Evolutionary conservation across 306 rosid genomes (phyloP).

Genomic region (Acacia melanoxylon): DNA sequence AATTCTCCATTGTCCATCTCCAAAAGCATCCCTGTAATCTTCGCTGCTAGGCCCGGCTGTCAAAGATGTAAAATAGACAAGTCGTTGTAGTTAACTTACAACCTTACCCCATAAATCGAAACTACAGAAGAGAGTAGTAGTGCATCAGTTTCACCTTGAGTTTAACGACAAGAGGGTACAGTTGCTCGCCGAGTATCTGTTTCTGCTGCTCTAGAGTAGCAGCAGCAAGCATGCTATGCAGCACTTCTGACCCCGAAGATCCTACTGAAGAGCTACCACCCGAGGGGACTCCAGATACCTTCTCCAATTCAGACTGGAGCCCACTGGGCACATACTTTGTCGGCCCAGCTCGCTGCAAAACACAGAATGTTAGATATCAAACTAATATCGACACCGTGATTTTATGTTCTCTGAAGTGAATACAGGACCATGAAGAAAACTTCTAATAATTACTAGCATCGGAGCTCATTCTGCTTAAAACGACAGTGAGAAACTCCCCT

Average conservation of each 20-base stretch:
- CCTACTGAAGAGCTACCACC: slow-evolving; percentile 52
- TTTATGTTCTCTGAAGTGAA: not conserved
- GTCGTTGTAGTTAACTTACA: not conserved
- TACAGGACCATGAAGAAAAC: not conserved
- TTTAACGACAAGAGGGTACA: slow-evolving; percentile 64
- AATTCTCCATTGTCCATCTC: slow-evolving; percentile 89
- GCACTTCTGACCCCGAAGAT: slow-evolving; percentile 58
- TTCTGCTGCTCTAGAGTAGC: slow-evolving; percentile 80
- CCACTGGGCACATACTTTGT: slow-evolving; percentile 52
- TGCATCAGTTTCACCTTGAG: slow-evolving; percentile 50
- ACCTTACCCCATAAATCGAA: not conserved
- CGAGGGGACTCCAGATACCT: slow-evolving; percentile 57
- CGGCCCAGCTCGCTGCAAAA: slow-evolving; percentile 55
- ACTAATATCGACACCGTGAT: not conserved
- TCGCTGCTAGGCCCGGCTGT: slow-evolving; percentile 78
- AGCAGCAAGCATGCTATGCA: slow-evolving; percentile 75
- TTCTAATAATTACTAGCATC: not conserved
- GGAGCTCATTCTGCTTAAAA: slow-evolving; percentile 3
- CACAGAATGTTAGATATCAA: slow-evolving; percentile 27
- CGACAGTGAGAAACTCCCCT: not conserved
- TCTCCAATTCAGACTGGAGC: slow-evolving; percentile 50
- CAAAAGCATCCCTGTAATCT: slow-evolving; percentile 93
- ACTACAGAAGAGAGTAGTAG: not conserved
- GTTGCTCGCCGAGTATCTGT: slow-evolving; percentile 76
- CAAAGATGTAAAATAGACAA: slow-evolving; percentile 17